These are phyloP conservation scores for Cordyceps farinosa DNA, from an alignment of 2,329 filamentous ascomycete genomes.

Conservation along the genomic window DNA sequence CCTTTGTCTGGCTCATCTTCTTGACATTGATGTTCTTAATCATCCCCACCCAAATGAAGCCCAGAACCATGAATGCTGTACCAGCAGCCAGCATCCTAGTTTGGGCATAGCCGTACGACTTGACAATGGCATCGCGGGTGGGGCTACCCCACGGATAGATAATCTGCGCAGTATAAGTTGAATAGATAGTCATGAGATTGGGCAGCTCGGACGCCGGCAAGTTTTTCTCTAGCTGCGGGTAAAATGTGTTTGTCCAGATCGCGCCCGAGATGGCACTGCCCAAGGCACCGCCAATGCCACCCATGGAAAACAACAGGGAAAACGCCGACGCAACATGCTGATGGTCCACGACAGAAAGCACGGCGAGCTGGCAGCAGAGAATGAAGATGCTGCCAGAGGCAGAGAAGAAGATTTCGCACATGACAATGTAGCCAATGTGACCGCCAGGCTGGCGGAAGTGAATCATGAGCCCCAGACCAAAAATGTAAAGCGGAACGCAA, in stretches of 20 bases:
- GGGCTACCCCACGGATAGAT: constrained; percentile 42
- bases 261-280: constrained; percentile 23
- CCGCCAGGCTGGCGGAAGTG: constrained; percentile 36
- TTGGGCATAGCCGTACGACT: constrained; percentile 51
- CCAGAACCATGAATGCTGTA: constrained; percentile 28
- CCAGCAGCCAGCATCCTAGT: constrained; percentile 40
- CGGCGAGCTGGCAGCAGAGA: constrained; percentile 28
- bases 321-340: constrained; percentile 25
- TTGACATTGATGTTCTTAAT: constrained; percentile 47
- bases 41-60: constrained; percentile 38
- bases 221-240: constrained; percentile 42
- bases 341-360: constrained; percentile 26
- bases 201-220: constrained; percentile 39
- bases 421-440: constrained; percentile 34
- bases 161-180: constrained; percentile 47
- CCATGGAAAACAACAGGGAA: constrained; percentile 21
- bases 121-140: constrained; percentile 48
- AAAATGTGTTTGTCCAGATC: constrained; percentile 25
- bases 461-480: constrained; percentile 41
- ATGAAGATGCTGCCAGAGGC: constrained; percentile 29
- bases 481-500: constrained; percentile 32
- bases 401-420: constrained; percentile 44
- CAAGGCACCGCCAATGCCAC: constrained; percentile 22
- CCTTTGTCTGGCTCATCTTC: constrained; percentile 29
- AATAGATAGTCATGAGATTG: constrained; percentile 49